Evolutionary conservation across 140 eudicot species (phyloP), one percentile per base, ranked within the genome.

Genomic region (Senecio squalidus): DNA sequence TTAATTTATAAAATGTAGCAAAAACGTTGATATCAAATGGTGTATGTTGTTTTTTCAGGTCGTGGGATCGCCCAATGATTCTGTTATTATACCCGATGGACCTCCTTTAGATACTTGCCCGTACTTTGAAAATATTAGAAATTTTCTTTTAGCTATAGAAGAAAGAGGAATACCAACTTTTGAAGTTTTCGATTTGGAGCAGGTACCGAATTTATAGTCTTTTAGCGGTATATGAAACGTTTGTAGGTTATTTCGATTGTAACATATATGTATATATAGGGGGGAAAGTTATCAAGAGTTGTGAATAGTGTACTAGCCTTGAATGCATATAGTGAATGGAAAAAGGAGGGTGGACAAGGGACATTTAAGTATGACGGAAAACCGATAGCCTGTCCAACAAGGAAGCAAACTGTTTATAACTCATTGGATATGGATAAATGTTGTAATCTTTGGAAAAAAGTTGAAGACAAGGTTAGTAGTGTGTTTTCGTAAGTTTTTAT

Each of bases 281-380:
- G 87, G 17, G 87, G 92, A 31, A 71, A 76, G 44, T 46, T 80
- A 60, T 44, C 83, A 17, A 80, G 72, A 73, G 78, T 83, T 13
- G 87, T 80, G 39, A 56, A 80, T 50, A 73, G 81, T 70, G 77
- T 83, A 26, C 77, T 83, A 17, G 92, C 87, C 14, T 58, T 83
- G 51, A 83, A 58, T 64, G 62, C 84, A 24, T 83, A 72, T 26
- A 55, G 65, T 38, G 84, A 76, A 38, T 83, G 92, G 92, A 83
- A 80, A 66, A 68, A 73, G 36, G 52, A 56, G 11, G 87, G 87
- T 33, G 79, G 64, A 34, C 33, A 15, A 46, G 92, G 87, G 62
- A 28, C 55, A 26, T 83, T 78, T 71, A 76, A 58, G 53, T 80
- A 27, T 64, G 55, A 68, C 13, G 92, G 80, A 38, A 69, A 36